These are phyloP conservation scores for Camellia sinensis DNA, from an alignment of 148 eudicot genomes.

Conservation along the genomic window DNA sequence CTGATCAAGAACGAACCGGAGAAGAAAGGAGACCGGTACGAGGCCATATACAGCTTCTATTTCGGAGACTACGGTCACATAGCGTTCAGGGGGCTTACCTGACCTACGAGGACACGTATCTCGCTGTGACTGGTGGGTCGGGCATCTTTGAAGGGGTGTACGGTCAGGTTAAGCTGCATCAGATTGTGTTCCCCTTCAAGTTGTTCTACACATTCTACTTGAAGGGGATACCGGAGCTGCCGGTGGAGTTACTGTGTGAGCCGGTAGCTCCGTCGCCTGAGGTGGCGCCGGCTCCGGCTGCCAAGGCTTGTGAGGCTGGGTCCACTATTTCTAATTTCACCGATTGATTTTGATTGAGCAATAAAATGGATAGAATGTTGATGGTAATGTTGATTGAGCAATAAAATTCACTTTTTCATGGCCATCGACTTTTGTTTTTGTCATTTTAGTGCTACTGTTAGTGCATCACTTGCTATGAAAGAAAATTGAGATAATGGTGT, in stretches of 20 bases:
- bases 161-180: conserved; percentile 72
- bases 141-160: conserved; percentile 74
- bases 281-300: conserved; percentile 56
- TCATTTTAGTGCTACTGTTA: too few relatives aligned
- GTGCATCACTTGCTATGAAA: too few relatives aligned
- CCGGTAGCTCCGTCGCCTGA: conserved; percentile 56
- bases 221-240: conserved; percentile 67
- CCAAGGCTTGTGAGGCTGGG: conserved; percentile 61
- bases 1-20: conserved; percentile 50
- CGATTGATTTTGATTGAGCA: conserved; percentile 3
- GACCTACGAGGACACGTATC: conserved; percentile 60
- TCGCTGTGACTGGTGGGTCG: conserved; percentile 74
- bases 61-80: conserved; percentile 71
- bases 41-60: conserved; percentile 63
- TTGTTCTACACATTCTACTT: conserved; percentile 72
- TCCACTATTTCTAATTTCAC: conserved; percentile 48
- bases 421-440: too few relatives aligned
- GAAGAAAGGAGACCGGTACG: conserved; percentile 63
- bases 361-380: conserved; percentile 1
- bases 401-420: background rate
- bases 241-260: conserved; percentile 43
- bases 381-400: background rate
- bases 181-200: conserved; percentile 76
- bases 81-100: conserved; percentile 59
- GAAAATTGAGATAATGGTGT: too few relatives aligned